Evolutionary conservation across 2,329 filamentous ascomycete genomes (phyloP), one percentile per base, ranked within the genome.

Genomic region (Neopestalotiopsis clavispora): DNA sequence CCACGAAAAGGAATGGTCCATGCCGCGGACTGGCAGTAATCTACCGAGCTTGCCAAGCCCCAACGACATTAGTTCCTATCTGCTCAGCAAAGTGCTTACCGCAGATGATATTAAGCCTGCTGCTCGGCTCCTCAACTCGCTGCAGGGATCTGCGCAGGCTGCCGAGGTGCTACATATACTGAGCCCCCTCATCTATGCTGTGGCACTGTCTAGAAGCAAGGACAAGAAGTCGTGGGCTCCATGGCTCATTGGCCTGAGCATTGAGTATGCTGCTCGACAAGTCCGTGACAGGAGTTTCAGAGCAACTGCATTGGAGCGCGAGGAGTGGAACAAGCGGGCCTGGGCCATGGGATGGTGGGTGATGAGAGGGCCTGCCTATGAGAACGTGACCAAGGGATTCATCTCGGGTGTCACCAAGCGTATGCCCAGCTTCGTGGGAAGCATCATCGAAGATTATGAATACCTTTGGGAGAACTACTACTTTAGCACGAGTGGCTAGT

Each of bases 381-480:
- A 98, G 81, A 94, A 94, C 75, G 86, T 98, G 70, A 97, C 94
- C 62, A 93, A 93, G 80, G 88, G 89, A 4, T 80, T 95, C 14
- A 91, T 95, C 7, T 84, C 85, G 38, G 92, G 90, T 75, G 87
- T 97, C 72, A 91, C 90, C 73, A 92, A 91, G 76, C 90, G 92
- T 66, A 85, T 97, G 80, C 88, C 97, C 61, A 90, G 92, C 72
- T 89, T 99, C 78, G 85, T 97, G 30, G 92, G 91, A 9, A 94
- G 93, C 68, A 92, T 99, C 60, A 81, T 98, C 71, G 94, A 98
- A 78, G 96, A 99, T 79, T 99, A 99, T 78, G 94, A 97, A 80
- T 98, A 97, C 79, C 85, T 99, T 40, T 99, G 96, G 96, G 94
- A 98, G 81, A 95, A 97, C 75, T 98, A 98, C 80, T 97, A 98